Evolutionary conservation across 495 filamentous ascomycete genomes (phyloP).

Genomic region (Amniculicola lignicola): DNA sequence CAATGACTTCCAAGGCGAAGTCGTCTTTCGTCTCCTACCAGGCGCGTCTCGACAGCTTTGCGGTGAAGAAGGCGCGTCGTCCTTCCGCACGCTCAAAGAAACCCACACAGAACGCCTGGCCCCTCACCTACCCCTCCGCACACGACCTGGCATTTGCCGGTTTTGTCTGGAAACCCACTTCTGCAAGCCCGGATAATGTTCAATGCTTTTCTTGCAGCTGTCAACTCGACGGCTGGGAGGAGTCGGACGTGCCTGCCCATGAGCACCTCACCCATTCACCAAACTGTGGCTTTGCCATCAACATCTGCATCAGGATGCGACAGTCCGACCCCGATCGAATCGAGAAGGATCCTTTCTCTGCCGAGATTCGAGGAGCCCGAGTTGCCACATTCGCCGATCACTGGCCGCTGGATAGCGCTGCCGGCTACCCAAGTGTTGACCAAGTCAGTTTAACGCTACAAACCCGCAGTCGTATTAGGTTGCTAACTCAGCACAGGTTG

Average conservation of each 20-base stretch:
- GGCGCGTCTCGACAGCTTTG: conserved; percentile 76
- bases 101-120: conserved; percentile 66
- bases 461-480: too few species aligned
- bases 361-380: conserved; percentile 69
- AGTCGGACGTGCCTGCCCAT: conserved; percentile 69
- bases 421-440: conserved; percentile 51
- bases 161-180: conserved; percentile 79
- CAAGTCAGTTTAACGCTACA: too few species aligned
- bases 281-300: conserved; percentile 84
- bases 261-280: conserved; percentile 83
- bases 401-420: conserved; percentile 91
- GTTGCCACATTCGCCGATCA: conserved; percentile 68
- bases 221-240: conserved; percentile 84
- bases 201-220: conserved; percentile 80
- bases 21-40: conserved; percentile 50
- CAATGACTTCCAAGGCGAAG: too few species aligned
- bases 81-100: conserved; percentile 59
- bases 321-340: conserved; percentile 59
- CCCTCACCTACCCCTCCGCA: conserved; percentile 64
- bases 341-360: conserved; percentile 66
- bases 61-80: conserved; percentile 54
- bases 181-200: conserved; percentile 77
- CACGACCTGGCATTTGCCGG: conserved; percentile 82
- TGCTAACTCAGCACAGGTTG: conserved; percentile 61
- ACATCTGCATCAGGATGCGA: conserved; percentile 64